Percentiles rank a stretch among this genome's conserved stretches.
Conservation (phyloP, 2,329 filamentous ascomycete species). For the Phialophora chinensis region DNA sequence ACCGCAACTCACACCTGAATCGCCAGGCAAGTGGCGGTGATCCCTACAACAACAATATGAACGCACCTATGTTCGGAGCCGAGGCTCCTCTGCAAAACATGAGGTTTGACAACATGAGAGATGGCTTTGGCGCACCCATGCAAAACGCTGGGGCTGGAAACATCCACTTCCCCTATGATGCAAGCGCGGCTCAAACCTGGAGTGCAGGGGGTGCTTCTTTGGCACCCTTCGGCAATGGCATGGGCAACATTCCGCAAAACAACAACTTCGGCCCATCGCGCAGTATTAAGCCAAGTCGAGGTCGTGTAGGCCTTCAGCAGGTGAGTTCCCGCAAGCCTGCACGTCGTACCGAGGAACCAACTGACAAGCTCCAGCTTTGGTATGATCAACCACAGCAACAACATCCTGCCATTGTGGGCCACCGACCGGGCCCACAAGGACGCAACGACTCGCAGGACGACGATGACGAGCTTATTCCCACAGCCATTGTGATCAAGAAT, state of each 20-base stretch:
- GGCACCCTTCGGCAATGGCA: slow-evolving; percentile 61
- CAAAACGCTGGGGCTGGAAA: slow-evolving; percentile 63
- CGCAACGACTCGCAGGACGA: slow-evolving; percentile 52
- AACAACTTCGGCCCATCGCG: slow-evolving; percentile 58
- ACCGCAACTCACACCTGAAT: slow-evolving; percentile 70
- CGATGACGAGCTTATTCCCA: slow-evolving; percentile 89
- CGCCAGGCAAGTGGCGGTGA: slow-evolving; percentile 71
- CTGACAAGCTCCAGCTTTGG: slow-evolving; percentile 60
- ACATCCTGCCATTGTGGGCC: slow-evolving; percentile 53
- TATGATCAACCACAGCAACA: slow-evolving; percentile 59
- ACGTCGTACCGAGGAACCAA: slow-evolving; percentile 23
- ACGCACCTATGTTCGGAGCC: slow-evolving; percentile 70
- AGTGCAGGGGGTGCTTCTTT: slow-evolving; percentile 75
- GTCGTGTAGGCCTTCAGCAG: slow-evolving; percentile 69
- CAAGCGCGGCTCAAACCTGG: slow-evolving; percentile 75
- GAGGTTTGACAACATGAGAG: slow-evolving; percentile 65
- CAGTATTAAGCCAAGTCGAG: slow-evolving; percentile 63
- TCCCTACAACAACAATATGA: slow-evolving; percentile 66
- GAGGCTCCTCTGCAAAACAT: slow-evolving; percentile 64
- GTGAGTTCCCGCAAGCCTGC: slow-evolving; percentile 60
- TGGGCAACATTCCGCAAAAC: slow-evolving; percentile 32
- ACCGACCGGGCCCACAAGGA: slow-evolving; percentile 49
- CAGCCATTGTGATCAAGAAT: slow-evolving; percentile 99
- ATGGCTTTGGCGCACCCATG: slow-evolving; percentile 42
- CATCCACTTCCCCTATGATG: slow-evolving; percentile 69